Base-by-base conservation (phyloP, 1,284 basidiomycete species). In the Exobasidium rhododendri region DNA sequence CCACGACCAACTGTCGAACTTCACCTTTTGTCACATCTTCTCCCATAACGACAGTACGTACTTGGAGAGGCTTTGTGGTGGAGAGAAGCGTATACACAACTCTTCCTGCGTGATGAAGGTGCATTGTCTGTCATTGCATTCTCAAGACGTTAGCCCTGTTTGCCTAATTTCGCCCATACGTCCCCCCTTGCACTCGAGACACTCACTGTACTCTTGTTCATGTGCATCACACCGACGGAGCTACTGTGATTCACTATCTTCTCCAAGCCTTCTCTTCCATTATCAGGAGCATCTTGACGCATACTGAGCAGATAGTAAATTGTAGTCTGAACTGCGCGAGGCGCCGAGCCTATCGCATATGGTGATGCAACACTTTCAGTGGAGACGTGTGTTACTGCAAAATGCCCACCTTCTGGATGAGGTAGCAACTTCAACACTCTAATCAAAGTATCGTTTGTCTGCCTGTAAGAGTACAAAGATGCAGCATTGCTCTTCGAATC, bases 81-180 rank as follows among this genome's bases (percentile, higher is more conserved):
- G 66, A 67, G 30, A 72, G 68, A 51, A 72, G 64, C 3, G 68
- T 72, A 43, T 72, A 72, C n/a, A 54, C 66, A 0, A 66, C 56
- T 46, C 70, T 60, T 0, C 70, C 70, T 24, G 62, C 59, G 43
- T 72, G 70, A 31, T 69, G 68, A 1, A 72, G 52, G 31, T 72
- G 70, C 68, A 71, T 71, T 1, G 68, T 69, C 2, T 55, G 47
- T 40, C 7, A 40, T 40, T n/a, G n/a, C n/a, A n/a, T n/a, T n/a
- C n/a, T n/a, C n/a, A n/a, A n/a, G n/a, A n/a, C n/a, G n/a, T n/a
- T n/a, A n/a, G n/a, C n/a, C n/a, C n/a, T n/a, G n/a, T n/a, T n/a
- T n/a, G n/a, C n/a, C n/a, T n/a, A n/a, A n/a, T n/a, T n/a, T n/a
- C n/a, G n/a, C n/a, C n/a, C n/a, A n/a, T n/a, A n/a, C n/a, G n/a